Evolutionary conservation across 2,329 filamentous ascomycete genomes (phyloP).

Genomic region (Colletotrichum sp.): DNA sequence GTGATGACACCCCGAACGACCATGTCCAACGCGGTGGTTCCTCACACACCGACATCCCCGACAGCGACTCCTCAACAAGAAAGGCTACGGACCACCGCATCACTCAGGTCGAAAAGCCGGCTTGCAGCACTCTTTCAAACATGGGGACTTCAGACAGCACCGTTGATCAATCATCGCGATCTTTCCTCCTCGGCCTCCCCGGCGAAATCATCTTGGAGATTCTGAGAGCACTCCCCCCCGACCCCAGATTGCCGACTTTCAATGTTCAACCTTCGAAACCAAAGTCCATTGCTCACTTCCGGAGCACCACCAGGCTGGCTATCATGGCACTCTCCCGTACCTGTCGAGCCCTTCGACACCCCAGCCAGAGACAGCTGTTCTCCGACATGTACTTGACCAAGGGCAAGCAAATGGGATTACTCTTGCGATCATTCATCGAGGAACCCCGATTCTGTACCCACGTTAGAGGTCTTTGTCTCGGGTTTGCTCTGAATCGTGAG

Average conservation of each 20-base stretch:
- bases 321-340: background rate
- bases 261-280: background rate
- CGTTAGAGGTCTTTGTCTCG: background rate
- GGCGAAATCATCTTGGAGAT: background rate
- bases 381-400: background rate
- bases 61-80: background rate
- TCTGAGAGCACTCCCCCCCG: background rate
- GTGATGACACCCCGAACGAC: background rate
- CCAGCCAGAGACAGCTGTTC: background rate
- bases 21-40: background rate
- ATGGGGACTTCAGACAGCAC: background rate
- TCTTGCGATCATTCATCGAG: background rate
- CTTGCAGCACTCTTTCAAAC: background rate
- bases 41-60: background rate
- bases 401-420: background rate
- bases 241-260: background rate
- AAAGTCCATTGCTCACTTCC: background rate
- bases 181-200: background rate
- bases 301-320: background rate
- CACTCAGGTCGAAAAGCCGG: background rate
- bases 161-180: background rate
- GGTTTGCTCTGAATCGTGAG: background rate
- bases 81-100: background rate
- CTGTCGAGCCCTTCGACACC: background rate
- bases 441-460: background rate